A percentile compares a stretch with the other conserved stretches of the same genome.
Conservation (phyloP, 176 grass and related monocot species). For the Oryza rufipogon region DNA sequence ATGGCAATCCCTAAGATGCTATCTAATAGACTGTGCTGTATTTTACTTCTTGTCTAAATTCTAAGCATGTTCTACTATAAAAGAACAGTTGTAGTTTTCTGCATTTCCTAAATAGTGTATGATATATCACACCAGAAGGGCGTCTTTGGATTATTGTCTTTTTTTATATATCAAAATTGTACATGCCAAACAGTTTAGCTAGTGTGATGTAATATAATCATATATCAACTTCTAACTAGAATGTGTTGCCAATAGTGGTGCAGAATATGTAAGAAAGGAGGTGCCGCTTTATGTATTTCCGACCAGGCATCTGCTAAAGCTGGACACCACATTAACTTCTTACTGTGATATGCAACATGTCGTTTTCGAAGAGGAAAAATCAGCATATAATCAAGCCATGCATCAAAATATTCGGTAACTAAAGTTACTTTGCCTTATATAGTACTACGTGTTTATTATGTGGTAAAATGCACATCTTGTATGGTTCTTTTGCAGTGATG, state of each 20-base stretch:
- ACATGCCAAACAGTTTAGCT: background rate
- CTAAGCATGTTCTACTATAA: background rate
- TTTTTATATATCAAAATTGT: background rate
- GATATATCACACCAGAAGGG: background rate
- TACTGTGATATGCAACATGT: slow-evolving; percentile 88
- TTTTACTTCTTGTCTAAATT: slow-evolving; percentile 8
- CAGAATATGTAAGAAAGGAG: slow-evolving; percentile 90
- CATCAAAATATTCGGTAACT: slow-evolving; percentile 76
- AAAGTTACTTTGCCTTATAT: slow-evolving; percentile 18
- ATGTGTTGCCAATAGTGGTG: slow-evolving; percentile 63
- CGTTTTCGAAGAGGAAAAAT: slow-evolving; percentile 86
- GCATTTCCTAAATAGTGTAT: slow-evolving; percentile 4
- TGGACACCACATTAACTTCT: slow-evolving; percentile 70
- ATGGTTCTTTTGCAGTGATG: slow-evolving; percentile 59
- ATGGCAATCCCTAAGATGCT: background rate
- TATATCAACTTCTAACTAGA: slow-evolving; percentile 44
- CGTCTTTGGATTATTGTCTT: background rate
- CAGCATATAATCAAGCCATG: slow-evolving; percentile 98
- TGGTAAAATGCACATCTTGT: background rate
- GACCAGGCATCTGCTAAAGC: slow-evolving; percentile 70
- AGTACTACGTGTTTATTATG: background rate
- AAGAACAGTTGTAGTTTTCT: background rate
- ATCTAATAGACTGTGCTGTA: slow-evolving; percentile 4
- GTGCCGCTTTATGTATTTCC: slow-evolving; percentile 71
- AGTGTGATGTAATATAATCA: background rate